Evolutionary conservation across 306 rosid genomes (phyloP), one percentile per base, ranked within the genome.

Genomic region (Quercus mongolica): DNA sequence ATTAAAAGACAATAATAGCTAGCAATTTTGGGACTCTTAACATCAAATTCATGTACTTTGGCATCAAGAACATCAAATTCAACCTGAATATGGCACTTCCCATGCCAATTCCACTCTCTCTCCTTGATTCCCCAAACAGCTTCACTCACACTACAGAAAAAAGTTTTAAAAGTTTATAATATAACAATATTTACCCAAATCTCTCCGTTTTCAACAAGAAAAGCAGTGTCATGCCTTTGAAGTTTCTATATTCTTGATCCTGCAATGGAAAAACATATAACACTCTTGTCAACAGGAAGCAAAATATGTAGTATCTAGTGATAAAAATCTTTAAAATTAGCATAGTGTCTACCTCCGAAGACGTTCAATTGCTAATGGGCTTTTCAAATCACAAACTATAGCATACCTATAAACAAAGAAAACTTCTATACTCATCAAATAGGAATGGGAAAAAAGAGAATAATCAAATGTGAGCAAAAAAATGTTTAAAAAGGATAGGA

Each of bases 241-340:
- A 75, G 90, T 77, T 44, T 90, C 95, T 23, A 94, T 91, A 38
- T 89, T 91, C 90, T 94, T 94, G 91, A 94, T 92, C 84, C 97
- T 94, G 95, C 92, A 92, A 75, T 58, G 87, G 52, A 80, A 82
- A 76, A 79, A 83, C 6, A 82, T 41, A 82, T 46, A 71, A 33
- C 20, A 21, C 68, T 61, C 73, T 77, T 28, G 77, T 86, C 81
- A 86, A 49, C 74, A 75, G 69, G 12, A 72, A 35, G 69, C 18
- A 13, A 78, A 80, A 79, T 69, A 11, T 35, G 46, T 72, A 63
- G 56, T 17, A 73, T 56, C 35, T n/a, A 71, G 67, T 21, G 28
- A 25, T 3, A 35, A 7, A 72, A 64, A 33, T 33, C 3, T 4
- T 23, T 21, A 20, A 18, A 31, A 65, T 54, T 7, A 68, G 33